Percentiles rank a stretch among this genome's conserved stretches.
phyloP scores from a whole-genome alignment of 495 filamentous ascomycete genomes.

The Friedmanniomyces simplex region DNA sequence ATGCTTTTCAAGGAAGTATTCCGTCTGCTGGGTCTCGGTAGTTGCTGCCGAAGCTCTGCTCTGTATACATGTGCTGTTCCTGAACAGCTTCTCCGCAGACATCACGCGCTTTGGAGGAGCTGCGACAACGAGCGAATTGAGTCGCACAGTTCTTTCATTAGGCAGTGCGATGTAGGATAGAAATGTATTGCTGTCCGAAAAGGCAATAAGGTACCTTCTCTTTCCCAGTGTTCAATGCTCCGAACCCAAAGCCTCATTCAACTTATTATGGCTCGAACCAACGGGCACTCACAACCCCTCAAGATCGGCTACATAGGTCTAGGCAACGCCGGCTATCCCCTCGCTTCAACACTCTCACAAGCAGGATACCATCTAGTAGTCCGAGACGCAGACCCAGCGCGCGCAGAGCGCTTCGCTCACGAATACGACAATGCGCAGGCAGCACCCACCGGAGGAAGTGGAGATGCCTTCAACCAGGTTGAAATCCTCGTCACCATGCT shows the following conservation, averaged over 20 bases:
- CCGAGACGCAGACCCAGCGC: slow-evolving; percentile 6
- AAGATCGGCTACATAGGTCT: slow-evolving; percentile 17
- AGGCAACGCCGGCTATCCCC: slow-evolving; percentile 15
- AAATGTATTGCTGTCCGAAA: not conserved
- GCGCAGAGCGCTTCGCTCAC: slow-evolving; percentile 4
- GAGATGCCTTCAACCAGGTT: slow-evolving; percentile 6
- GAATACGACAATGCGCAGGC: not conserved
- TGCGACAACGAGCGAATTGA: too few species aligned
- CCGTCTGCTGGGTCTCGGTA: not conserved
- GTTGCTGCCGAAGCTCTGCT: not conserved
- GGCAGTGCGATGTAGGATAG: too few species aligned
- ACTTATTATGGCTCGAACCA: not conserved
- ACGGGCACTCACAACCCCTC: not conserved
- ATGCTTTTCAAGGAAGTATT: not conserved
- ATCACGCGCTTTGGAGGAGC: too few species aligned
- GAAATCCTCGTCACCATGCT: slow-evolving; percentile 18
- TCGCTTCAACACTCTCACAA: slow-evolving; percentile 12
- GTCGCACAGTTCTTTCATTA: too few species aligned
- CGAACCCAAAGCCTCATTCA: too few species aligned
- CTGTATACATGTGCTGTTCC: not conserved
- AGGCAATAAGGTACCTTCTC: too few species aligned
- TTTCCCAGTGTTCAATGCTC: too few species aligned
- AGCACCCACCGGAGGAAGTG: not conserved
- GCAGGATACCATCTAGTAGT: slow-evolving; percentile 12
- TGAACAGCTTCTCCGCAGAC: not conserved